A percentile compares a stretch with the other conserved stretches of the same genome.
These are phyloP conservation scores for Citrullus amarus DNA, from an alignment of 306 rosid genomes.

Conservation along the genomic window DNA sequence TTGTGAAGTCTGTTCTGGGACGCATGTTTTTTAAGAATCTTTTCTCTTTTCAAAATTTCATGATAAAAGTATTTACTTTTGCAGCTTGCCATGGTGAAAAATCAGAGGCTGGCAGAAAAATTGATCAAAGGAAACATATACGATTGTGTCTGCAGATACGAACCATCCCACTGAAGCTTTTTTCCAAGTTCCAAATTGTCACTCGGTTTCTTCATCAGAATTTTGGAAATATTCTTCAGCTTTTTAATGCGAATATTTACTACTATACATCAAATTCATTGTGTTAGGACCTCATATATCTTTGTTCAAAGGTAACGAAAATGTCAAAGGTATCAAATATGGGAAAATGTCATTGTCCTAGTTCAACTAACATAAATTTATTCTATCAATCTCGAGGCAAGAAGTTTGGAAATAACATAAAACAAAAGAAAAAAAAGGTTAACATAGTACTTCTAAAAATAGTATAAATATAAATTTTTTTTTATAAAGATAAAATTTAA, in stretches of 20 bases:
- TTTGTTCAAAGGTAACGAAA: background rate
- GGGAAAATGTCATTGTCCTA: too few species aligned
- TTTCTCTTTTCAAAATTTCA: background rate
- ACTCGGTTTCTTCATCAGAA: background rate
- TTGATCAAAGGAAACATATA: constrained; percentile 71
- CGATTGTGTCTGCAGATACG: constrained; percentile 78
- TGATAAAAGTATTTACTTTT: background rate
- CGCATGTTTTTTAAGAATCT: background rate
- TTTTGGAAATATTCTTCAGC: background rate
- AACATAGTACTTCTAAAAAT: too few species aligned
- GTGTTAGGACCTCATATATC: background rate
- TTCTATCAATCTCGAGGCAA: too few species aligned
- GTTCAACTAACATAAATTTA: too few species aligned
- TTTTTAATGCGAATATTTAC: background rate
- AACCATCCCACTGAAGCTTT: constrained; percentile 41
- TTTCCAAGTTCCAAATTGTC: background rate
- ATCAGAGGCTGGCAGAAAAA: constrained; percentile 92
- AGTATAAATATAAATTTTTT: too few species aligned
- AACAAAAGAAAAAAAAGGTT: too few species aligned
- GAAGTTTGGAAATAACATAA: too few species aligned
- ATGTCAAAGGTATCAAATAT: background rate
- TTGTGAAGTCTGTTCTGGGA: background rate
- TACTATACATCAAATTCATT: background rate
- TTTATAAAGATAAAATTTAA: too few species aligned
- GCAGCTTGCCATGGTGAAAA: constrained; percentile 99